Evolutionary conservation across 352 stramenopile genomes (phyloP).

Genomic region (Globisporangium parvum): DNA sequence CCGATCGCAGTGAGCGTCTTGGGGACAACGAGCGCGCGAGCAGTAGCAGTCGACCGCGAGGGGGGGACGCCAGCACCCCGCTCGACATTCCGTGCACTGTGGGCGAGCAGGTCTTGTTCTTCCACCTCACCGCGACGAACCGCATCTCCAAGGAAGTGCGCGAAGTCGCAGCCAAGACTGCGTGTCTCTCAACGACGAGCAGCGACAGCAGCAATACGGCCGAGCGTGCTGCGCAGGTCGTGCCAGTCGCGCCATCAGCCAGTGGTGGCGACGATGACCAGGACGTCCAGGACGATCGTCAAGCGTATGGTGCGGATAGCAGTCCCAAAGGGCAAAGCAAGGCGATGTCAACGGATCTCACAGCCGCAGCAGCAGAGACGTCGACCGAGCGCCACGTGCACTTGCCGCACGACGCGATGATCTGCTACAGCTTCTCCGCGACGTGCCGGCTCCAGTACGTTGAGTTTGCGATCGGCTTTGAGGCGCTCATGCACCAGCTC

Average conservation of each 20-base stretch:
- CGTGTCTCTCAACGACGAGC: constrained; percentile 37
- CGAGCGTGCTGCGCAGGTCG: no score
- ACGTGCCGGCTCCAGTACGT: constrained; percentile 64
- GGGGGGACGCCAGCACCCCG: constrained; percentile 46
- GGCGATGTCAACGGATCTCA: no score
- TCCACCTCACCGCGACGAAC: constrained; percentile 68
- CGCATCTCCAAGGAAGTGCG: constrained; percentile 57
- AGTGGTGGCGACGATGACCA: constrained; percentile 8
- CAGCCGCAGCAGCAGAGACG: background rate
- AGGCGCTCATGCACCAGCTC: constrained; percentile 72
- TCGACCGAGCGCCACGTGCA: constrained; percentile 64
- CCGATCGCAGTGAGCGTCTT: background rate
- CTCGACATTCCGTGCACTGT: constrained; percentile 58
- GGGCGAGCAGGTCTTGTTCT: constrained; percentile 50
- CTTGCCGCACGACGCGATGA: constrained; percentile 69
- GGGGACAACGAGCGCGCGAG: constrained; percentile 1
- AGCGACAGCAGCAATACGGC: background rate
- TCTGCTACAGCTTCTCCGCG: constrained; percentile 75
- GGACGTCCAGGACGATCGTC: background rate
- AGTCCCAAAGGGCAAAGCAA: no score
- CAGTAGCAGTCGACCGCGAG: constrained; percentile 23
- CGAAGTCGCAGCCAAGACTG: constrained; percentile 50
- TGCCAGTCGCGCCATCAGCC: constrained; percentile 1
- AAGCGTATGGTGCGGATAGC: background rate
- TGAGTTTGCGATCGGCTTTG: constrained; percentile 84